These are phyloP conservation scores for Rubus idaeus DNA, from an alignment of 306 rosid genomes.

Conservation along the genomic window DNA sequence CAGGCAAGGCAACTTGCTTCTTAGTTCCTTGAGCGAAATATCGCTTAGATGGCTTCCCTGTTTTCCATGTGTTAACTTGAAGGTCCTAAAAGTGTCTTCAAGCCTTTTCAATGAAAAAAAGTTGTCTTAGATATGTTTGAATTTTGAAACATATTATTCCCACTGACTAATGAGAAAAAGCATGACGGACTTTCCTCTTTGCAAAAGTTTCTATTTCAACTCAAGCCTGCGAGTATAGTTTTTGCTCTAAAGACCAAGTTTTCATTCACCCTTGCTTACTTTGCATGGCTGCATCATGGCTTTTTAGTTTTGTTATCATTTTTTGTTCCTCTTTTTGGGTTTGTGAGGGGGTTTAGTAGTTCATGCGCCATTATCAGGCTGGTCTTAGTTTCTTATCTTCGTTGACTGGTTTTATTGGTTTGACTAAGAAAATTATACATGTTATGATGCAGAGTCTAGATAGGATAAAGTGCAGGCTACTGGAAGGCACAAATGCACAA, in stretches of 20 bases:
- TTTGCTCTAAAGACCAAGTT: not conserved
- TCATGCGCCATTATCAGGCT: not conserved
- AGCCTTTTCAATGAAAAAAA: not conserved
- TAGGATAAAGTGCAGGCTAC: constrained; percentile 92
- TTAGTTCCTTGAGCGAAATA: no score
- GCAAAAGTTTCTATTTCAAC: not conserved
- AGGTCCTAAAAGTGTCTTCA: not conserved
- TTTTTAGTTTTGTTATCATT: not conserved
- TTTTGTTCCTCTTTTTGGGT: not conserved
- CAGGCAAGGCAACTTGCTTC: no score
- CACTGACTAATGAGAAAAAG: not conserved
- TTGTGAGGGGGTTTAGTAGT: not conserved
- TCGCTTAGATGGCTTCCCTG: no score
- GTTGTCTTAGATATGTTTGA: not conserved
- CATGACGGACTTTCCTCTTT: not conserved
- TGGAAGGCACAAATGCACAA: constrained; percentile 96
- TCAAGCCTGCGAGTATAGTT: not conserved
- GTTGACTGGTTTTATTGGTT: constrained; percentile 9
- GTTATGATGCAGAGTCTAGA: constrained; percentile 84
- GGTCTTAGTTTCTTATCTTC: constrained; percentile 3
- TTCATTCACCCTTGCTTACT: not conserved
- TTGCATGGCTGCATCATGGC: constrained; percentile 5
- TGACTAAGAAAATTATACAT: constrained; percentile 15
- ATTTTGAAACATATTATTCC: not conserved
- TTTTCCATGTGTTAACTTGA: not conserved